These are phyloP conservation scores for Flueggea neowawraea DNA, from an alignment of 441 rosid genomes.

Conservation along the genomic window DNA sequence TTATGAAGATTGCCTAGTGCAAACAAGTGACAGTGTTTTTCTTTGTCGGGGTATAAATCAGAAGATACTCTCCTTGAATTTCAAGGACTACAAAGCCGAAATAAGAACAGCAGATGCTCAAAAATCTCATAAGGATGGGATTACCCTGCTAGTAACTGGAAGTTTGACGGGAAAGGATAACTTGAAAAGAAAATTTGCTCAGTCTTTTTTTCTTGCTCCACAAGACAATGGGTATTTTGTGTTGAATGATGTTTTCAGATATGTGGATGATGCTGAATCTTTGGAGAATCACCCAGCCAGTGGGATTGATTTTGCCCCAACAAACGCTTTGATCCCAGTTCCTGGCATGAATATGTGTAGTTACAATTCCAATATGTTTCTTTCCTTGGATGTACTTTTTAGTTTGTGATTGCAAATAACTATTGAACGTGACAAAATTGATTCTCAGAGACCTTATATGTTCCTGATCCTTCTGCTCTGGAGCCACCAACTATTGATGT, in stretches of 20 bases:
- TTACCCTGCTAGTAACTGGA: constrained; percentile 62
- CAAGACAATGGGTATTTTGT: constrained; percentile 66
- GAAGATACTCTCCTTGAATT: constrained; percentile 55
- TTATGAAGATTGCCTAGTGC: background rate
- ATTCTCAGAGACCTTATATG: constrained; percentile 33
- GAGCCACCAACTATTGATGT: constrained; percentile 24
- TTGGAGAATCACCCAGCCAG: constrained; percentile 26
- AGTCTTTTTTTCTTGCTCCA: constrained; percentile 72
- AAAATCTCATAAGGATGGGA: constrained; percentile 49
- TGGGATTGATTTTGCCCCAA: constrained; percentile 21
- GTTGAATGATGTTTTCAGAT: constrained; percentile 62
- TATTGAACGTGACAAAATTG: background rate
- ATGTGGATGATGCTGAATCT: constrained; percentile 37
- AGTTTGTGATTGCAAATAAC: background rate
- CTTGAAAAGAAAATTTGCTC: constrained; percentile 54
- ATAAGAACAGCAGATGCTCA: constrained; percentile 70
- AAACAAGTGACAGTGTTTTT: constrained; percentile 14
- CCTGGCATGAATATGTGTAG: constrained; percentile 23
- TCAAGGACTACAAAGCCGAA: constrained; percentile 48
- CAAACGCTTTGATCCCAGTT: constrained; percentile 25
- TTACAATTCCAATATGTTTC: background rate
- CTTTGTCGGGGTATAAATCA: constrained; percentile 55
- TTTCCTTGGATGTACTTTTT: background rate
- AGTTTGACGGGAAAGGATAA: constrained; percentile 55
- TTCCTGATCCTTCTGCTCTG: constrained; percentile 37